phyloP scores from a whole-genome alignment of 2,329 filamentous ascomycete species.

The Fusarium subglutinans region DNA sequence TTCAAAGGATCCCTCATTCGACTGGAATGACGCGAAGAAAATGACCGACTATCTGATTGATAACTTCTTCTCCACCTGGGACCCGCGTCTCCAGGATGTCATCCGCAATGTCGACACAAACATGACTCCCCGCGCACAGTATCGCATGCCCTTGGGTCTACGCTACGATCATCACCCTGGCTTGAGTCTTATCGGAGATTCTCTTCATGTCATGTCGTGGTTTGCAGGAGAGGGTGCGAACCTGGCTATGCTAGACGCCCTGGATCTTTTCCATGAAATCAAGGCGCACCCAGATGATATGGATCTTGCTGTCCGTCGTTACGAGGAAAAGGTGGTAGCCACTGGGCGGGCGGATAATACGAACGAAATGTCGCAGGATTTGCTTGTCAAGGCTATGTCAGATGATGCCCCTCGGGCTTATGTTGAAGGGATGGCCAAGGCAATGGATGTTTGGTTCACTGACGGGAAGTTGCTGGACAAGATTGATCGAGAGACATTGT shows the following conservation, averaged over 20 bases:
- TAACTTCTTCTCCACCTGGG: not conserved
- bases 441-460: not conserved
- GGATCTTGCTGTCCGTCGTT: not conserved
- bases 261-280: not conserved
- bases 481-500: not conserved
- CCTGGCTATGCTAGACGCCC: not conserved
- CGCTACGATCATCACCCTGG: rapidly evolving
- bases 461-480: not conserved
- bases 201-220: not conserved
- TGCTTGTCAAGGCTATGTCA: not conserved
- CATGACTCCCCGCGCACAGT: not conserved
- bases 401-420: not conserved
- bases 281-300: rapidly evolving
- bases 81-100: not conserved
- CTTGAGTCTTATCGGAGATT: not conserved
- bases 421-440: not conserved
- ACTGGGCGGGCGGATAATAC: not conserved
- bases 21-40: not conserved
- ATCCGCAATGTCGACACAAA: not conserved
- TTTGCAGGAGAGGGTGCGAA: not conserved
- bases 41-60: not conserved
- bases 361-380: not conserved
- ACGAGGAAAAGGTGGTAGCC: not conserved
- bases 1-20: not conserved
- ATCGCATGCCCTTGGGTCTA: not conserved